Evolutionary conservation across 495 filamentous ascomycete species (phyloP), one percentile per base, ranked within the genome.

Genomic region (Aspergillus wentii): DNA sequence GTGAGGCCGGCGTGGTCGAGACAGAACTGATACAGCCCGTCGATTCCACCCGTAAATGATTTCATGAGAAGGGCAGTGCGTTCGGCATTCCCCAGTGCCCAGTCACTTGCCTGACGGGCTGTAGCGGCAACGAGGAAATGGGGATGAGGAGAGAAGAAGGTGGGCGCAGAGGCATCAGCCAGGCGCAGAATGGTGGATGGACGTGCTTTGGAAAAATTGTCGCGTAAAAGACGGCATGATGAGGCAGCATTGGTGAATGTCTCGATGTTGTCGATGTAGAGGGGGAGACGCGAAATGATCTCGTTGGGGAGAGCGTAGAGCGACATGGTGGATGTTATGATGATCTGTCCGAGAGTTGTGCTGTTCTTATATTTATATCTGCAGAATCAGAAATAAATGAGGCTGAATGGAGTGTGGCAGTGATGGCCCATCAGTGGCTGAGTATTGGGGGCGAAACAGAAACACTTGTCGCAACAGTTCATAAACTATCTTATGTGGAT

Each of bases 61-160:
- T 30, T 19, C 13, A 36, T 50, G 13, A 64, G 48, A 13, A 36
- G 35, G 4, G 44, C 15, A 13, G 54, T 54, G 39, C 59, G 57
- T 5, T 30, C 35, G 3, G 37, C 27, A 7, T 45, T 46, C n/a
- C 37, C 32, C 8, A 59, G 43, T 4, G 62, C 62, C 66, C 66
- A 70, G 14, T 46, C 30, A 8, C 60, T 48, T 22, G 59, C 40
- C 30, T 63, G 34, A 0, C 44, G 25, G 7, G 53, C 61, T 3
- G 49, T 54, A 5, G 61, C 61, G n/a, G 54, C 49, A 17, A 54
- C 47, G 13, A 70, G 56, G 38, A 66, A 59, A 29, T 54, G 33
- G 3, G 64, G 64, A 29, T 55, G 46, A 4, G 62, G 64, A 8
- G 57, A 54, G 47, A 64, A 70, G 46, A 68, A 65, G 27, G 44